Base-by-base conservation (phyloP, 169 alveolate species). In the Plasmodium malariae region DNA sequence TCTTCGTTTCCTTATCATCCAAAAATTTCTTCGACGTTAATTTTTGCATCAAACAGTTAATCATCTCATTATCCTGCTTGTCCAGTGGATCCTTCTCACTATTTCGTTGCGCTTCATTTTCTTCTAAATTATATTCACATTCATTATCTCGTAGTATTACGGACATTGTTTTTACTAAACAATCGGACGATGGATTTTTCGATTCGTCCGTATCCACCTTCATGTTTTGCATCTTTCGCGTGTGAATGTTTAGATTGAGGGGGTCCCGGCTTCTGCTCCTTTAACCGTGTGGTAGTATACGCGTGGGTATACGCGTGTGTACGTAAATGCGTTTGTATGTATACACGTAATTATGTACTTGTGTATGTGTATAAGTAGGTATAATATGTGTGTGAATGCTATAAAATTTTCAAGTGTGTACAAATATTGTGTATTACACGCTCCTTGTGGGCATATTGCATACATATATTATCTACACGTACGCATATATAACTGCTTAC, bases 11-110 rank as follows among this genome's bases (percentile, higher is more conserved):
- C 19, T 83, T 78, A 30, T 78, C 86, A 26, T 51, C 85, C 26
- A 83, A 70, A 70, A 83, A 83, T 19, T 83, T 83, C 48, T 83
- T 83, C 3, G 91, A 51, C 5, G 91, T 83, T 40, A 83, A 59
- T 43, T 69, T 83, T 37, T 83, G 49, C 91, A 83, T 83, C 72
- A 83, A 69, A 67, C 91, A 83, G 32, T 69, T 72, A 19, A 83
- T 51, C 91, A 83, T 83, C 43, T 69, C 72, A 37, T 65, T 83
- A 32, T 83, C 91, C 37, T 55, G 70, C 14, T 54, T 37, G 12
- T 68, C 86, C 17, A 0, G 0, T 21, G 26, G 17, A 9, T 12
- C 24, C 7, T 55, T 21, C 3, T 55, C 86, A 28, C 55, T 17
- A 36, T 71, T 59, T 19, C 49, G 51, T 11, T 83, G 72, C 0